Base-by-base conservation (phyloP, 257 asterid genomes). In the Linaria vulgaris region DNA sequence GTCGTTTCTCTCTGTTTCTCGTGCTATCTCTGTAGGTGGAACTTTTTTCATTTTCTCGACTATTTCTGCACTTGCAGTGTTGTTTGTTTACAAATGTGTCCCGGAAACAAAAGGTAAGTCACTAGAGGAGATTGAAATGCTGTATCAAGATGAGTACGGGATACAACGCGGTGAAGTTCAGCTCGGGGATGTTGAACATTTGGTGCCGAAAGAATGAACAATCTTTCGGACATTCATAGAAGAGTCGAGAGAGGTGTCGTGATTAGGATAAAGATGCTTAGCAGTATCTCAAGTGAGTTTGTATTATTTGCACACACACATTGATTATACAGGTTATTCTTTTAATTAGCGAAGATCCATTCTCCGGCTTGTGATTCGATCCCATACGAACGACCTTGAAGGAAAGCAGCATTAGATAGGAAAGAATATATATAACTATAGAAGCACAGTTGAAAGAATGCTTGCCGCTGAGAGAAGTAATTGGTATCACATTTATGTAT, bases 21-120 rank as follows among this genome's bases (percentile, higher is more conserved):
- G 69, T 9, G 80, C 80, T 5, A 82, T 91, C 14, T 79, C 84
- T 0, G 69, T 82, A 6, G 98, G 87, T 5, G 95, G 98, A 20
- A 76, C 90, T 0, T 91, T 91, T 79, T 80, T 84, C 11, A 38
- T 81, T 12, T 91, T 91, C 22, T 68, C 90, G 0, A 81, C 68
- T 6, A 23, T 84, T 21, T 91, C 98, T 0, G 90, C 84, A 0
- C 25, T 76, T 0, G 73, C 96, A 0, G 84, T 91, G 62, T 79
- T 57, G 15, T 91, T 91, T 12, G 94, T 83, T 12, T 77, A 82
- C 67, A 65, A 22, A 37, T 55, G 56, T 20, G 82, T 91, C 8
- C 98, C 95, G 0, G 98, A 91, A 56, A 91, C 98, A 5, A 91
- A 88, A 76, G 98, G 98, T 1, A 91, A 88, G 57, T 88, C 98